A percentile compares a stretch with the other conserved stretches of the same genome.
Conservation (phyloP, 2,329 filamentous ascomycete species). For the Colletotrichum nymphaeae region DNA sequence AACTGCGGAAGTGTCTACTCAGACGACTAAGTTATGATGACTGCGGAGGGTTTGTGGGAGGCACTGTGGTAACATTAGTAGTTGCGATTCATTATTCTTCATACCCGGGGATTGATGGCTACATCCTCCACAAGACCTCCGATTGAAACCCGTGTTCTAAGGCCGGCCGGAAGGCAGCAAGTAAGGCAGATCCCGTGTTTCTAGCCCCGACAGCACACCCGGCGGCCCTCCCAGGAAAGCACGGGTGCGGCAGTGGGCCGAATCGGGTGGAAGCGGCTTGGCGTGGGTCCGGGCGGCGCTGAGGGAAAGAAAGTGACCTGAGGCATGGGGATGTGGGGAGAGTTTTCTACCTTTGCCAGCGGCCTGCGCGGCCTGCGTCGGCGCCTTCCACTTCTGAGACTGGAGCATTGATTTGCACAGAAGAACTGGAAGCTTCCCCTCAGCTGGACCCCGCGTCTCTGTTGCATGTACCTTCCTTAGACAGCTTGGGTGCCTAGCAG, state of each 20-base stretch:
- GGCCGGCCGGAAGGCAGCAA: neutral
- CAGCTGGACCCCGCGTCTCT: slow-evolving; percentile 24
- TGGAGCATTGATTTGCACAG: slow-evolving; percentile 17
- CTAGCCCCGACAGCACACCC: neutral
- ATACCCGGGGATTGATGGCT: no score
- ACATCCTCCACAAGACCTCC: no score
- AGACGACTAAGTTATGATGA: neutral
- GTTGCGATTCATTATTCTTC: neutral
- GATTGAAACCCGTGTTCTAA: neutral
- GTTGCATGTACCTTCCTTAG: slow-evolving; percentile 32
- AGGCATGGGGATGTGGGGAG: slow-evolving; percentile 28
- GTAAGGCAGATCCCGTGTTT: neutral
- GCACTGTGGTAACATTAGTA: neutral
- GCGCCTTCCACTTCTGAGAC: slow-evolving; percentile 24
- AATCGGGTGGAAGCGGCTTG: slow-evolving; percentile 25
- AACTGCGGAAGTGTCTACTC: neutral
- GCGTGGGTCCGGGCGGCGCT: slow-evolving; percentile 1
- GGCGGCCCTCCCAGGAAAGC: neutral
- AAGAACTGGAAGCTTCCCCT: slow-evolving; percentile 25
- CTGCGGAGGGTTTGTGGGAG: neutral
- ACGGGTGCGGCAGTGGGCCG: slow-evolving; percentile 24
- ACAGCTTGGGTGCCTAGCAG: slow-evolving; percentile 19
- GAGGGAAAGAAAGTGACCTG: slow-evolving; percentile 22
- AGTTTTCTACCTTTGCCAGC: slow-evolving; percentile 8
- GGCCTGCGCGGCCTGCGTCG: slow-evolving; percentile 22